phyloP scores from a whole-genome alignment of 257 asterid genomes.

The Gentiana macrophylla region DNA sequence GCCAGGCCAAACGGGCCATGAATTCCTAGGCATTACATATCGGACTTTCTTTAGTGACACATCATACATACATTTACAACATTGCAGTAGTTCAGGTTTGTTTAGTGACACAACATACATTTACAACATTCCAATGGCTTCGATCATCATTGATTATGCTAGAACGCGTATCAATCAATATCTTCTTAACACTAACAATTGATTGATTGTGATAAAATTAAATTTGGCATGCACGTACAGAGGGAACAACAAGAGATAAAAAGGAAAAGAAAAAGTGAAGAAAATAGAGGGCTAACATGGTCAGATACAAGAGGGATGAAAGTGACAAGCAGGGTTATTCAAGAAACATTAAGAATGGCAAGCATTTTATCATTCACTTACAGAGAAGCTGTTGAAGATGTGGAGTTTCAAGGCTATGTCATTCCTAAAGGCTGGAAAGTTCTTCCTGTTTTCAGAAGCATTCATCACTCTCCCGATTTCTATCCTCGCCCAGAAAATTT shows the following conservation, averaged over 20 bases:
- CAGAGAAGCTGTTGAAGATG: conserved; percentile 68
- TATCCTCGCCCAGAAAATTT: conserved; percentile 58
- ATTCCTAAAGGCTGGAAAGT: conserved; percentile 85
- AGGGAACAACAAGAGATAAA: conserved; percentile 45
- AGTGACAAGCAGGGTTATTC: conserved; percentile 51
- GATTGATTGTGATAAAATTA: background rate
- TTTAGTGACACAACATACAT: no score
- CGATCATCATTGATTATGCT: no score
- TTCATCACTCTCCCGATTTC: conserved; percentile 50
- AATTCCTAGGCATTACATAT: no score
- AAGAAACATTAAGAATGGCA: conserved; percentile 58
- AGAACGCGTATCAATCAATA: no score
- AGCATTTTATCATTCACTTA: conserved; percentile 64
- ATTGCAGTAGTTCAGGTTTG: no score
- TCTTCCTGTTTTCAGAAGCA: conserved; percentile 62
- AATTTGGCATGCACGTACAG: conserved; percentile 13
- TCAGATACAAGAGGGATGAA: conserved; percentile 55
- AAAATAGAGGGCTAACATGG: conserved; percentile 44
- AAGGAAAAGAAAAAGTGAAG: conserved; percentile 15
- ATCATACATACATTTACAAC: no score
- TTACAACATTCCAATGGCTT: no score
- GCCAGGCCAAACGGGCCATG: no score
- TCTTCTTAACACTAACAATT: background rate
- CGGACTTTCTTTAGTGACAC: no score
- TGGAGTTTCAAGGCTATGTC: conserved; percentile 47